Evolutionary conservation across 345 rosid genomes (phyloP).

Genomic region (Lagerstroemia speciosa): DNA sequence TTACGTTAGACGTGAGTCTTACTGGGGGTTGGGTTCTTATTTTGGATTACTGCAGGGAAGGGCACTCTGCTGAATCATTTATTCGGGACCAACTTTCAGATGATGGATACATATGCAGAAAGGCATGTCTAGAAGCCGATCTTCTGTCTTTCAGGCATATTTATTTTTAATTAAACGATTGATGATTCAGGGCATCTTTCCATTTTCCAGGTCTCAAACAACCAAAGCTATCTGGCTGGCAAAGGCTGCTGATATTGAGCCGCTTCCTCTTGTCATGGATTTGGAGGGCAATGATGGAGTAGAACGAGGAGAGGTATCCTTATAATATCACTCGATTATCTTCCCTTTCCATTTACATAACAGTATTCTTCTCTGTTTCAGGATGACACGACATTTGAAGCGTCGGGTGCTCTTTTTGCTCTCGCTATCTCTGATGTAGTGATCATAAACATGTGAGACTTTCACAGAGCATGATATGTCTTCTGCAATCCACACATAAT

Average conservation of each 20-base stretch:
- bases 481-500: not conserved
- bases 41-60: not conserved
- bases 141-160: too few relatives aligned
- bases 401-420: constrained; percentile 93
- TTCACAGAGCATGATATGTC: not conserved
- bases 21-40: not conserved
- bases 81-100: not conserved
- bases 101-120: not conserved
- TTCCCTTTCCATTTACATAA: too few relatives aligned
- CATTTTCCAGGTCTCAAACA: constrained; percentile 58
- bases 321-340: too few relatives aligned
- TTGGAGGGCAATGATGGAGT: constrained; percentile 94
- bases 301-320: constrained; percentile 89
- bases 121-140: not conserved
- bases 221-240: constrained; percentile 94
- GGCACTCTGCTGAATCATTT: not conserved
- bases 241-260: constrained; percentile 69
- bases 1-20: not conserved
- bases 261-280: constrained; percentile 80
- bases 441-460: constrained; percentile 85
- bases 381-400: constrained; percentile 96
- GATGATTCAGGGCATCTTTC: too few relatives aligned
- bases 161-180: too few relatives aligned
- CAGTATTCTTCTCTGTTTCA: constrained; percentile 26
- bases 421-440: constrained; percentile 92